Conservation (phyloP, 2,329 filamentous ascomycete genomes). For the Penicillium sp. region DNA sequence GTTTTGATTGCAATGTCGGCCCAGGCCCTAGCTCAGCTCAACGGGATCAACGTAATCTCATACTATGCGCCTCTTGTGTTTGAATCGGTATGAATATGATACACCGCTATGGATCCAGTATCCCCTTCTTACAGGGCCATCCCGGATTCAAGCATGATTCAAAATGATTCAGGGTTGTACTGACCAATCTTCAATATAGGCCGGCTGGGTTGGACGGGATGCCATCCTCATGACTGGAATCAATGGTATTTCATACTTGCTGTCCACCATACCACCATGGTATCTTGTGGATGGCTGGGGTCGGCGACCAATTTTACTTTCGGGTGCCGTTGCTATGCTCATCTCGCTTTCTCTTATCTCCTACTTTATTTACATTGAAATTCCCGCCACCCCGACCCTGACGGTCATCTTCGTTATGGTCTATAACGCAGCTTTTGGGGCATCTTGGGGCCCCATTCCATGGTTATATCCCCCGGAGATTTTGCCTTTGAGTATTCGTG, state of each 20-base stretch:
- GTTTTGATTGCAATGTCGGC: constrained; percentile 99
- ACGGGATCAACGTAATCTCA: constrained; percentile 98
- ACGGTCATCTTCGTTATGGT: constrained; percentile 96
- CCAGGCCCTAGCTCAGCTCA: constrained; percentile 87
- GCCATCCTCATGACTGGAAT: constrained; percentile 96
- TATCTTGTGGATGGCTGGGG: constrained; percentile 92
- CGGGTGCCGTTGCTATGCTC: constrained; percentile 80
- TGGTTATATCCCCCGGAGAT: constrained; percentile 99
- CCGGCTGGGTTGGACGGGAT: constrained; percentile 83
- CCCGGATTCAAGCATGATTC: neutral
- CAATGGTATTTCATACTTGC: constrained; percentile 82
- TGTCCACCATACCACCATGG: constrained; percentile 92
- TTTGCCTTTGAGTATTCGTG: constrained; percentile 86
- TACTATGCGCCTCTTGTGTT: constrained; percentile 97
- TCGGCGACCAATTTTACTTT: constrained; percentile 77
- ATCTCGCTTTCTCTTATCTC: constrained; percentile 81
- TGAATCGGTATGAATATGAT: constrained; percentile 50
- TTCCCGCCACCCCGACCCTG: constrained; percentile 63
- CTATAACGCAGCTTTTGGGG: constrained; percentile 95
- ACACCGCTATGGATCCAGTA: neutral
- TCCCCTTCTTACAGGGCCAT: neutral
- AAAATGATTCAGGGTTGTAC: neutral
- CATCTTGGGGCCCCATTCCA: constrained; percentile 94
- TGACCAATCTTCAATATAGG: constrained; percentile 28
- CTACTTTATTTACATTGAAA: constrained; percentile 87